These are phyloP conservation scores for Rhizoclosmatium hyalinum DNA, from an alignment of 371 early-diverging fungal genomes.

Conservation along the genomic window DNA sequence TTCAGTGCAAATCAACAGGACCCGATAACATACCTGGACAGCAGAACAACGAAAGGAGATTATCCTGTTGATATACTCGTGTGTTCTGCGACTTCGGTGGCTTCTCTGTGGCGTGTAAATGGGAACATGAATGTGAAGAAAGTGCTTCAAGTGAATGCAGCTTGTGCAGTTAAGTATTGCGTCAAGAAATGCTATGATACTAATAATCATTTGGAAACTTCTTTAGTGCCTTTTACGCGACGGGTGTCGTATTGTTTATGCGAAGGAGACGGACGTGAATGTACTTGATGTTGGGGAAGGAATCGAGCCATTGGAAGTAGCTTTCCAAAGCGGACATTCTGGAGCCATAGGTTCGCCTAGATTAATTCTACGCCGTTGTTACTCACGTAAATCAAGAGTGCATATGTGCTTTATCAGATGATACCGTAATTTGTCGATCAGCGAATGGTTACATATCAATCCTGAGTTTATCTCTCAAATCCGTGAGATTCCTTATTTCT, in stretches of 20 bases:
- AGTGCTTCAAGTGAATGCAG: background rate
- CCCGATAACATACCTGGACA: background rate
- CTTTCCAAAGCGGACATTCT: slow-evolving; percentile 2
- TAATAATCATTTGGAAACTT: background rate
- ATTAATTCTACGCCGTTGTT: background rate
- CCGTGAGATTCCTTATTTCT: too few species aligned
- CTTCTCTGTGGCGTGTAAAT: too few species aligned
- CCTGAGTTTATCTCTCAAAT: too few species aligned
- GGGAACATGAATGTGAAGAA: background rate
- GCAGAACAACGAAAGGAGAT: background rate
- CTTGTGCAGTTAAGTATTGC: background rate
- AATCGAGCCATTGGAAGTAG: background rate
- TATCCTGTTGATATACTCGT: background rate
- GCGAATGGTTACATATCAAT: too few species aligned
- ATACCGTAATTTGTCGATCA: too few species aligned
- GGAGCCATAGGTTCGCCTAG: background rate
- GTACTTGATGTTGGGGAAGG: too few species aligned
- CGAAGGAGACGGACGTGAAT: background rate
- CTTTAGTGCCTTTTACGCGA: background rate
- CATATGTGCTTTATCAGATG: too few species aligned
- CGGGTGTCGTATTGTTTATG: background rate
- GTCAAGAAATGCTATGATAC: background rate
- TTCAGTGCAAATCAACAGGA: background rate
- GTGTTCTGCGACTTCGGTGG: background rate
- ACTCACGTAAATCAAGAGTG: background rate